Percentiles rank a stretch among this genome's conserved stretches.
Evolutionary conservation across 148 eudicot species (phyloP).

Genomic region (Cornus controversa): DNA sequence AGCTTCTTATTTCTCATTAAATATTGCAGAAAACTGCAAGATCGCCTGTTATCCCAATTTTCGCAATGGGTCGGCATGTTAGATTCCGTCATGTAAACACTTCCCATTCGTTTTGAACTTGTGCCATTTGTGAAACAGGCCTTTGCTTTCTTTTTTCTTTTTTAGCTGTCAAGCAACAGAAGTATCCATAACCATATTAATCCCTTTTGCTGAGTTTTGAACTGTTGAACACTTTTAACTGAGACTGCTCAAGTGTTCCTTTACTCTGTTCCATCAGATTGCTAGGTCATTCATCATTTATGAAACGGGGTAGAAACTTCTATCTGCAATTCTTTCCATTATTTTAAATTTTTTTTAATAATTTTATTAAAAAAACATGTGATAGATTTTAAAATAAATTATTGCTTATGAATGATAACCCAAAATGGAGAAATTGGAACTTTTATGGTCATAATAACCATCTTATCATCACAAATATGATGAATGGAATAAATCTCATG

Average conservation of each 20-base stretch:
- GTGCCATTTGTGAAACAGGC: background rate
- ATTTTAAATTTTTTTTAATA: too few relatives aligned
- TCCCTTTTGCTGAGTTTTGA: background rate
- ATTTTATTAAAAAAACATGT: too few relatives aligned
- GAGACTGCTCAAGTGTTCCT: background rate
- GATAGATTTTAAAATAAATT: too few relatives aligned
- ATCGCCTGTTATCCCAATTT: background rate
- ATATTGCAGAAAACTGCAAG: conserved; percentile 3
- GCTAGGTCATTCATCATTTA: background rate
- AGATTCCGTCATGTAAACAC: background rate
- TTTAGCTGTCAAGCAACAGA: background rate
- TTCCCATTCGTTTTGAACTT: background rate
- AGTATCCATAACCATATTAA: background rate
- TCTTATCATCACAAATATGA: too few relatives aligned
- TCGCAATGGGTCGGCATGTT: too few relatives aligned
- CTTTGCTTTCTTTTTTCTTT: background rate
- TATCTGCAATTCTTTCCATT: too few relatives aligned
- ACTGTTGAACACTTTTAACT: background rate
- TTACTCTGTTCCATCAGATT: background rate
- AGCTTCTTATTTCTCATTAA: background rate
- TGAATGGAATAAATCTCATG: too few relatives aligned
- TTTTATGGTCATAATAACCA: too few relatives aligned
- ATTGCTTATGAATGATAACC: too few relatives aligned
- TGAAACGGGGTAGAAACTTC: too few relatives aligned
- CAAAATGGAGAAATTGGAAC: too few relatives aligned